phyloP scores from a whole-genome alignment of 306 rosid species.

The Neltuma alba region DNA sequence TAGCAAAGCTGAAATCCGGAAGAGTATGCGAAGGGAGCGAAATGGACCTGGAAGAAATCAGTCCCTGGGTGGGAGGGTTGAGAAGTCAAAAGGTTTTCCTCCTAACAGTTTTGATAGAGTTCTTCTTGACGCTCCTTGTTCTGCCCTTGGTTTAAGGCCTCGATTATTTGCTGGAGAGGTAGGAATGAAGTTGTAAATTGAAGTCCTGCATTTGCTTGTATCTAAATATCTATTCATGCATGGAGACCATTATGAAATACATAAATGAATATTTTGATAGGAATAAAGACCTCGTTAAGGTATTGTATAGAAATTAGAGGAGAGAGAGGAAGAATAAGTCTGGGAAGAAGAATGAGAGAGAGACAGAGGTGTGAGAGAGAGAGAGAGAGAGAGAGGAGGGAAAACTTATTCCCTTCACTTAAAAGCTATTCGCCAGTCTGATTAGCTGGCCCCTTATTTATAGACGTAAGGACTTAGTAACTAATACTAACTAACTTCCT shows the following conservation, averaged over 20 bases:
- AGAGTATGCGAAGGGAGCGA: slow-evolving; percentile 61
- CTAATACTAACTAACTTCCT: too few species aligned
- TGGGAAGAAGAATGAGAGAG: too few species aligned
- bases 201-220: slow-evolving; percentile 4
- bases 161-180: slow-evolving; percentile 90
- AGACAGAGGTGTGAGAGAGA: too few species aligned
- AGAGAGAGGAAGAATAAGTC: too few species aligned
- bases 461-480: too few species aligned
- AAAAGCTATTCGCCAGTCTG: too few species aligned
- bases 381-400: too few species aligned
- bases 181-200: slow-evolving; percentile 30
- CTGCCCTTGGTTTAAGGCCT: slow-evolving; percentile 98
- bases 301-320: too few species aligned
- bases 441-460: too few species aligned
- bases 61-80: slow-evolving; percentile 68
- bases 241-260: not conserved
- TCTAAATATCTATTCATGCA: not conserved
- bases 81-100: slow-evolving; percentile 79
- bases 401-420: too few species aligned
- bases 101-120: slow-evolving; percentile 93
- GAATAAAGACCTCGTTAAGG: too few species aligned
- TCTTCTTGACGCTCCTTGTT: slow-evolving; percentile 98
- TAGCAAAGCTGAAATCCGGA: slow-evolving; percentile 77
- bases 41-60: slow-evolving; percentile 96
- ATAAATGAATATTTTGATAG: slow-evolving; percentile 1